Evolutionary conservation across 148 eudicot genomes (phyloP).

Genomic region (Vaccinium darrowii): DNA sequence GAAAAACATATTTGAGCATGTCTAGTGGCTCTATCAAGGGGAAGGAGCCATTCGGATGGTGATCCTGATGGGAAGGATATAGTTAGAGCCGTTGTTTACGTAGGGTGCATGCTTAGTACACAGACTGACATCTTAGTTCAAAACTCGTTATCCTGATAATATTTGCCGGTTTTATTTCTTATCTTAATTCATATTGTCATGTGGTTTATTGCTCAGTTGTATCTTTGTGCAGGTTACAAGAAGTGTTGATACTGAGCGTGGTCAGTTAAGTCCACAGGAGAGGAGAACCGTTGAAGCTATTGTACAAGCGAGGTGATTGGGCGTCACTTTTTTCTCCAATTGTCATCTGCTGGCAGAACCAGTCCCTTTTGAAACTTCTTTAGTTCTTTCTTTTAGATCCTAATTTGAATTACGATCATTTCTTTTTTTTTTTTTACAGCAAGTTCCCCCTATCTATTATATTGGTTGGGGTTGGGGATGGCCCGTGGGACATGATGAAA

Average conservation of each 20-base stretch:
- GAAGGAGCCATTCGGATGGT: neutral
- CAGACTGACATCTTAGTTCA: neutral
- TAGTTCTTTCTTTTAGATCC: constrained; percentile 12
- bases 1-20: neutral
- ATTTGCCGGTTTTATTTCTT: neutral
- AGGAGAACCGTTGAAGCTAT: constrained; percentile 82
- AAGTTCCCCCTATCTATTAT: constrained; percentile 88
- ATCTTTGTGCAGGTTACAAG: constrained; percentile 72
- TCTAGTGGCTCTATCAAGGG: neutral
- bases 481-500: constrained; percentile 99
- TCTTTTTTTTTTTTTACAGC: constrained; percentile 39
- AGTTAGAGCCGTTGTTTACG: neutral
- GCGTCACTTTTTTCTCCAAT: neutral
- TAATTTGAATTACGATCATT: neutral
- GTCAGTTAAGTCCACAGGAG: constrained; percentile 88
- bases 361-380: neutral
- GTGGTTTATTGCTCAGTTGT: neutral
- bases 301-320: constrained; percentile 73
- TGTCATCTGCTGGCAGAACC: neutral
- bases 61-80: neutral
- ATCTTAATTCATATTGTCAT: neutral
- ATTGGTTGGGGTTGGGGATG: constrained; percentile 98
- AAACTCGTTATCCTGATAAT: neutral
- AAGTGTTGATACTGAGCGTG: constrained; percentile 82
- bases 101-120: neutral